phyloP scores from a whole-genome alignment of 176 grass and related monocot species.

The Poa annua region DNA sequence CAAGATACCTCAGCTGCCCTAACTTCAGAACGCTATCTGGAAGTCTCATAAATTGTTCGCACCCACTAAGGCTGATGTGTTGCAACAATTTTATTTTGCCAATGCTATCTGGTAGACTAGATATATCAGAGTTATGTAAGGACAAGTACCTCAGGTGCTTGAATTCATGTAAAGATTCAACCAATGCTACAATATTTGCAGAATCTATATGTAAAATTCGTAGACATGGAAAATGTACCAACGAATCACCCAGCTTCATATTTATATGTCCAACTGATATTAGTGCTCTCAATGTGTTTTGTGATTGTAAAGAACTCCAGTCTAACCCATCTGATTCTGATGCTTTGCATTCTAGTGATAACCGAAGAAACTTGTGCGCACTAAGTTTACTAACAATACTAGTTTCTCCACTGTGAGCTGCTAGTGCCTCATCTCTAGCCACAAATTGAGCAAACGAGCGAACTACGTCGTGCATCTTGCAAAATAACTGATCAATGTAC shows the following conservation, averaged over 20 bases:
- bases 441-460: too few relatives aligned
- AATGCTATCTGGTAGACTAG: slow-evolving; percentile 3
- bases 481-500: too few relatives aligned
- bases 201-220: background rate
- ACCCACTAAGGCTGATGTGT: background rate
- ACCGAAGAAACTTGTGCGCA: background rate
- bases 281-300: slow-evolving; percentile 3
- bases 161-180: slow-evolving; percentile 1
- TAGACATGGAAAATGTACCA: background rate
- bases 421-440: too few relatives aligned
- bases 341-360: background rate
- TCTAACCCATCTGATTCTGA: background rate
- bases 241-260: background rate
- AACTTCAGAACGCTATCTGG: slow-evolving; percentile 18
- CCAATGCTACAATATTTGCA: background rate
- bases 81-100: slow-evolving; percentile 34
- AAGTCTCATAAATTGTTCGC: background rate
- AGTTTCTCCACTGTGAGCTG: background rate
- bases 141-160: slow-evolving; percentile 46
- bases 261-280: slow-evolving; percentile 32
- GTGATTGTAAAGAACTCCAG: slow-evolving; percentile 2
- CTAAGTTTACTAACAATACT: background rate
- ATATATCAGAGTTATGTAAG: background rate
- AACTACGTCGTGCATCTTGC: too few relatives aligned
- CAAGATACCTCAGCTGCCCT: background rate